phyloP scores from a whole-genome alignment of 208 protist genomes.

The Kentomonas sorsogonicus region DNA sequence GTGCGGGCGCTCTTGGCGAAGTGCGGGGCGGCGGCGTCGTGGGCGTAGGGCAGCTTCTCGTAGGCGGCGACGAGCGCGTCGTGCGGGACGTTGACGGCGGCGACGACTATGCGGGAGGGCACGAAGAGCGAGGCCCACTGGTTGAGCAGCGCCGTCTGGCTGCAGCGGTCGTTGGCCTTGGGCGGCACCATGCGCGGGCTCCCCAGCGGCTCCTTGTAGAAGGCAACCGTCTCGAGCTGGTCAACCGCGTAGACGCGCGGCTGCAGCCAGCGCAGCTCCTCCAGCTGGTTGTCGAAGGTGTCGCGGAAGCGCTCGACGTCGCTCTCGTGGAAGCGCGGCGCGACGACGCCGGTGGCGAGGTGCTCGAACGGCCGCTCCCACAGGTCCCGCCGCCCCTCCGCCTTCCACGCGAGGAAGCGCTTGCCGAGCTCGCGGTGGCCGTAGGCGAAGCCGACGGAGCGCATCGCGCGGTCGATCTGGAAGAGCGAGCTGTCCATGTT shows the following conservation, averaged over 20 bases:
- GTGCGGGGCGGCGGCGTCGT: conserved; percentile 67
- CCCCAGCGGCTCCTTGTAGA: conserved; percentile 87
- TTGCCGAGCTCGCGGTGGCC: conserved; percentile 77
- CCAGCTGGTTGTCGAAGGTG: conserved; percentile 82
- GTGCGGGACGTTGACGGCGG: conserved; percentile 79
- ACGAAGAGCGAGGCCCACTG: conserved; percentile 66
- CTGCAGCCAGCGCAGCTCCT: conserved; percentile 74
- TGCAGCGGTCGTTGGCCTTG: conserved; percentile 71
- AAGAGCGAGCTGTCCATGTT: conserved; percentile 86
- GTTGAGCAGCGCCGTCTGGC: conserved; percentile 58
- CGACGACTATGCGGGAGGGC: conserved; percentile 63
- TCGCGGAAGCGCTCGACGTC: conserved; percentile 86
- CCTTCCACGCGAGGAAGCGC: conserved; percentile 66
- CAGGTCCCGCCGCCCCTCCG: conserved; percentile 70
- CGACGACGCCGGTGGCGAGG: conserved; percentile 68
- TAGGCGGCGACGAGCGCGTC: conserved; percentile 75
- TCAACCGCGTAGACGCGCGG: conserved; percentile 73
- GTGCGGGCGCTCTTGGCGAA: conserved; percentile 31
- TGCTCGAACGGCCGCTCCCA: conserved; percentile 74
- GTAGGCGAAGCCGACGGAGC: conserved; percentile 60
- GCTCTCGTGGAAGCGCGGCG: conserved; percentile 71
- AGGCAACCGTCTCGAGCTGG: conserved; percentile 77
- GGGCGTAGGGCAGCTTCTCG: conserved; percentile 65
- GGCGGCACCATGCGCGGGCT: conserved; percentile 63
- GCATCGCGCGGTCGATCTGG: conserved; percentile 82